Conservation (phyloP, 768 basidiomycete genomes). For the Pholiota molesta region DNA sequence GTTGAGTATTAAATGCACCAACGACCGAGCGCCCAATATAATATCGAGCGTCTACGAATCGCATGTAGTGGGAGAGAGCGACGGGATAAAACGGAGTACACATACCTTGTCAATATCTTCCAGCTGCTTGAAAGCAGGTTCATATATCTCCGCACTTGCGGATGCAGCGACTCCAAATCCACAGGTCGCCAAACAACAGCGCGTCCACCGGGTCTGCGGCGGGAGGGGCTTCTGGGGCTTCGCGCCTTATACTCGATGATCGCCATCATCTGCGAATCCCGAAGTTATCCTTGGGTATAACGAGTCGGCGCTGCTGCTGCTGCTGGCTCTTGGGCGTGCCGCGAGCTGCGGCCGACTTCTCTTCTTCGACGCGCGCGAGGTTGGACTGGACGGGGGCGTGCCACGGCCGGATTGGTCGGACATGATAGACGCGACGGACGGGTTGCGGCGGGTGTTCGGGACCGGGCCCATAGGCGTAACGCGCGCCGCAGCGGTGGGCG, state of each 20-base stretch:
- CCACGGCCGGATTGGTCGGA: constrained; percentile 62
- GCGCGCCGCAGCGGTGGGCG: constrained; percentile 34
- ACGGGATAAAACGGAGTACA: constrained; percentile 10
- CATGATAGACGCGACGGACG: constrained; percentile 76
- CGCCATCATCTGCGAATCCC: constrained; percentile 87
- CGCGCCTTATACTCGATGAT: constrained; percentile 72
- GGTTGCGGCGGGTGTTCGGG: constrained; percentile 49
- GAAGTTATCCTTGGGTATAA: constrained; percentile 80
- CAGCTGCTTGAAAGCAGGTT: constrained; percentile 67
- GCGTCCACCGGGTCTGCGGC: constrained; percentile 67
- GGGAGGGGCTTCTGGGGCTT: constrained; percentile 29
- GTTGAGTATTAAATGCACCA: constrained; percentile 28
- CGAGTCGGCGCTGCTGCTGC: constrained; percentile 40
- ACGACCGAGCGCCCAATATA: constrained; percentile 32
- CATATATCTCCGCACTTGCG: constrained; percentile 73
- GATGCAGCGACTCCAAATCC: constrained; percentile 67
- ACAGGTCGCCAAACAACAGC: constrained; percentile 70
- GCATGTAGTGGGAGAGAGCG: neutral
- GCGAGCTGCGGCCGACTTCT: constrained; percentile 11
- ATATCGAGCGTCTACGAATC: constrained; percentile 31
- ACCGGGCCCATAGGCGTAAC: constrained; percentile 18
- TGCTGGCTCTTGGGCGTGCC: constrained; percentile 33
- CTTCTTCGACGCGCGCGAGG: constrained; percentile 27
- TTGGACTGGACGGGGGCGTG: constrained; percentile 33
- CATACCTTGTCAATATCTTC: constrained; percentile 81